These are phyloP conservation scores for Flaveria trinervia DNA, from an alignment of 129 eudicot genomes.

Conservation along the genomic window DNA sequence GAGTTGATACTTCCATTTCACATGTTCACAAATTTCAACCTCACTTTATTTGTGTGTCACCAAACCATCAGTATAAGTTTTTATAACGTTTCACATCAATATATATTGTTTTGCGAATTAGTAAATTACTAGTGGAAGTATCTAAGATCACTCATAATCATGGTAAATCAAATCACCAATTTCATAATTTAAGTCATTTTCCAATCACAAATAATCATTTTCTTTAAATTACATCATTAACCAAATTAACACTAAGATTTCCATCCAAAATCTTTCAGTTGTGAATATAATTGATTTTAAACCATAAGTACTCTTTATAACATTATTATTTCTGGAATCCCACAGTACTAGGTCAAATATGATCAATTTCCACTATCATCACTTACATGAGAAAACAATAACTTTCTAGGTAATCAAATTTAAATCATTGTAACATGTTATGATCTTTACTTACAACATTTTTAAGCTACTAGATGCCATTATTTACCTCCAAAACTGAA, in stretches of 20 bases:
- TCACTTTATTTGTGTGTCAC: background rate
- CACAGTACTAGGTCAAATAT: too few species aligned
- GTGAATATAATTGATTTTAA: background rate
- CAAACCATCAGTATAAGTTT: background rate
- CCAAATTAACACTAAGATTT: background rate
- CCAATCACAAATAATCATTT: background rate
- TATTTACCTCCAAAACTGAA: background rate
- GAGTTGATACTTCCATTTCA: background rate
- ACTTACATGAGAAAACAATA: background rate
- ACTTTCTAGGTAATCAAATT: background rate
- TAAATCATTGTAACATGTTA: background rate
- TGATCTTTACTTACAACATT: background rate
- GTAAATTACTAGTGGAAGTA: background rate
- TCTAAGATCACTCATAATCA: background rate
- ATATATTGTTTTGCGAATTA: background rate
- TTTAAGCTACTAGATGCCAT: background rate
- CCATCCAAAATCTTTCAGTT: background rate
- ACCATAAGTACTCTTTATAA: background rate
- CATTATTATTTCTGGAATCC: too few species aligned
- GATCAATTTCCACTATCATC: background rate
- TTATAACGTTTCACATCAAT: background rate
- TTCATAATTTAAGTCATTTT: background rate
- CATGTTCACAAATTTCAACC: background rate
- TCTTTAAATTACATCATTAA: background rate
- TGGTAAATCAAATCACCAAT: background rate